Conservation (phyloP, 2,329 filamentous ascomycete genomes). For the Teratosphaeria viscida region DNA sequence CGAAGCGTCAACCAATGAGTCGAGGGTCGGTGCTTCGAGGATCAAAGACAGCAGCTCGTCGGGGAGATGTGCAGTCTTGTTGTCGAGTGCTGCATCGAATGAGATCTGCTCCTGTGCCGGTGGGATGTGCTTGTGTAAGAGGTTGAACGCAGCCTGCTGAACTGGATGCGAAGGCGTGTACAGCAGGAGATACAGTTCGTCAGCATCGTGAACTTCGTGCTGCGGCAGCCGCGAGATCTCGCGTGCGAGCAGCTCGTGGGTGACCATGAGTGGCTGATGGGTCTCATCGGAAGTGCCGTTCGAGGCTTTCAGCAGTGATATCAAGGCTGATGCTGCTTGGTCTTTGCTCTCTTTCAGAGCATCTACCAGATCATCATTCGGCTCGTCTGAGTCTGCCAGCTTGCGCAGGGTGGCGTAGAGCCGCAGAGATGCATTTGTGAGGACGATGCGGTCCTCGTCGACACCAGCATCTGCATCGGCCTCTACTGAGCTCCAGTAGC, state of each 20-base stretch:
- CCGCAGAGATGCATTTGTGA: slow-evolving; percentile 62
- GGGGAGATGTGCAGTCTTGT: slow-evolving; percentile 62
- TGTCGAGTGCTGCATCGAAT: slow-evolving; percentile 62
- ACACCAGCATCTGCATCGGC: not conserved
- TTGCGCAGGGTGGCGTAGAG: slow-evolving; percentile 54
- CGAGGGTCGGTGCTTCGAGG: slow-evolving; percentile 62
- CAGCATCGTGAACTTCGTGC: slow-evolving; percentile 40
- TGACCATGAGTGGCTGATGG: slow-evolving; percentile 60
- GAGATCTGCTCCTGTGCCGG: slow-evolving; percentile 70
- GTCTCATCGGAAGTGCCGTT: slow-evolving; percentile 40
- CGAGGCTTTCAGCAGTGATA: slow-evolving; percentile 49
- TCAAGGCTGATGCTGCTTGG: slow-evolving; percentile 46
- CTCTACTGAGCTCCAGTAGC: slow-evolving; percentile 23
- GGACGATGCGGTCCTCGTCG: slow-evolving; percentile 15
- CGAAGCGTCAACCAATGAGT: slow-evolving; percentile 54
- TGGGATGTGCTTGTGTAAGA: slow-evolving; percentile 74
- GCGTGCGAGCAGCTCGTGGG: slow-evolving; percentile 63
- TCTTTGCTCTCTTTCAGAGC: slow-evolving; percentile 53
- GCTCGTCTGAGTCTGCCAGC: slow-evolving; percentile 46
- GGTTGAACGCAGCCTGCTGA: slow-evolving; percentile 67
- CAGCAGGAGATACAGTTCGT: slow-evolving; percentile 64
- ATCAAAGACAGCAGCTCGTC: slow-evolving; percentile 78
- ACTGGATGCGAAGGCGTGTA: slow-evolving; percentile 64
- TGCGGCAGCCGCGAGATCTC: slow-evolving; percentile 55
- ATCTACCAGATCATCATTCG: slow-evolving; percentile 80